Base-by-base conservation (phyloP, 495 filamentous ascomycete species). In the Lasiosphaeria miniovina region DNA sequence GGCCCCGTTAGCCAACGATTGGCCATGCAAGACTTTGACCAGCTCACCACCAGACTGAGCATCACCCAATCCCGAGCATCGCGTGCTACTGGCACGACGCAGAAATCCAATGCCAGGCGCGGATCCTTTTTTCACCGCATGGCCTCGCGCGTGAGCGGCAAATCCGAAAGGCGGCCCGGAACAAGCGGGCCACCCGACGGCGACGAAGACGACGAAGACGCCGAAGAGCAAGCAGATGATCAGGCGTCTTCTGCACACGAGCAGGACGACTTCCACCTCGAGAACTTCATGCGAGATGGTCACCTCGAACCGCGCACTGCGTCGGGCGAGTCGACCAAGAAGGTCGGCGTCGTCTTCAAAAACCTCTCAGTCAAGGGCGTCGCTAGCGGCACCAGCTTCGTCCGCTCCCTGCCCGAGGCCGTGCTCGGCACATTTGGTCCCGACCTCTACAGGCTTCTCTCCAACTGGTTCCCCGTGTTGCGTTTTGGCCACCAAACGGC, bases 341-440 rank as follows among this genome's bases (percentile, higher is more conserved):
- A 89, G 65, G 83, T 96, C 24, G 92, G 92, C 4, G 88, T 96
- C 1, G 79, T 92, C 2, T 96, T 90, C 74, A 89, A 88, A 75
- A 79, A 90, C 67, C 76, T 93, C 40, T 90, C 83, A 0, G 90
- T 93, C 40, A 86, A 89, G 71, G 90, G 90, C 43, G 75, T 88
- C 8, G 82, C 85, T 55, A 84, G 84, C 8, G 85, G 84, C 2
- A 78, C 88, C 0, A 83, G 81, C 1, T 89, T 89, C 61, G 88
- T 90, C 15, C 83, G 85, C 15, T 91, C 90, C 0, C 76, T 95
- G 0, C 90, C 90, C 3, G 81, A 90, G 64, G 90, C 90, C 5
- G 81, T 95, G 53, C 56, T 90, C n/a, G 88, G 90, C 4, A 91
- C 89, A 0, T 93, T 95, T 70, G 90, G 90, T 0, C 90, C 90